Percentiles rank a stretch among this genome's conserved stretches.
Conservation (phyloP, 768 basidiomycete genomes). For the Austroboletus eburneus region DNA sequence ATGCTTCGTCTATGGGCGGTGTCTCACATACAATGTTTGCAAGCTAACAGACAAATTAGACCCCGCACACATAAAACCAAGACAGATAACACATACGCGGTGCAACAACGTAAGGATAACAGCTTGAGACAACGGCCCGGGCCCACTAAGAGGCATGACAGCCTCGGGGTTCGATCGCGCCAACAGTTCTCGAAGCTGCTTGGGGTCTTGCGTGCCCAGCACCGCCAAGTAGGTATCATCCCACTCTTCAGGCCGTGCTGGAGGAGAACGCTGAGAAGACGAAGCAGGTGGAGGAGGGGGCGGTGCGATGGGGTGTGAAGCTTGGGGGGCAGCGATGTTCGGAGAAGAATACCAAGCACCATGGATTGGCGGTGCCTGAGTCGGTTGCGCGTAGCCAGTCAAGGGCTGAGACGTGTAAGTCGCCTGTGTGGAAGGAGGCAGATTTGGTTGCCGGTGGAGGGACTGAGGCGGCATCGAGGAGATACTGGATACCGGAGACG, state of each 20-base stretch:
- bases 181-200: conserved; percentile 71
- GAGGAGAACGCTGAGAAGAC: conserved; percentile 46
- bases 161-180: conserved; percentile 72
- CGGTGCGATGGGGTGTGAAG: conserved; percentile 72
- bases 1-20: conserved; percentile 71
- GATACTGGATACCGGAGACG: conserved; percentile 30
- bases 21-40: conserved; percentile 72
- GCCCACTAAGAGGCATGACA: conserved; percentile 72
- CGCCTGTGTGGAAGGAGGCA: conserved; percentile 36
- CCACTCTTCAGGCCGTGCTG: conserved; percentile 71
- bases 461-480: conserved; percentile 35
- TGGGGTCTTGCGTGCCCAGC: conserved; percentile 67
- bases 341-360: conserved; percentile 55
- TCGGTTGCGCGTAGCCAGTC: conserved; percentile 27
- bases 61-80: not conserved
- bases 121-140: conserved; percentile 73
- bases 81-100: conserved; percentile 48
- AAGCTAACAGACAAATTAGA: conserved; percentile 42
- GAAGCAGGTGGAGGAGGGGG: conserved; percentile 44
- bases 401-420: conserved; percentile 32
- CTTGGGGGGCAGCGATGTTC: conserved; percentile 73
- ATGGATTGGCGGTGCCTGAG: conserved; percentile 30
- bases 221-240: conserved; percentile 79
- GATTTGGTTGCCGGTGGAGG: conserved; percentile 34
- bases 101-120: conserved; percentile 81